phyloP scores from a whole-genome alignment of 768 basidiomycete genomes.

The Amanita muscaria region DNA sequence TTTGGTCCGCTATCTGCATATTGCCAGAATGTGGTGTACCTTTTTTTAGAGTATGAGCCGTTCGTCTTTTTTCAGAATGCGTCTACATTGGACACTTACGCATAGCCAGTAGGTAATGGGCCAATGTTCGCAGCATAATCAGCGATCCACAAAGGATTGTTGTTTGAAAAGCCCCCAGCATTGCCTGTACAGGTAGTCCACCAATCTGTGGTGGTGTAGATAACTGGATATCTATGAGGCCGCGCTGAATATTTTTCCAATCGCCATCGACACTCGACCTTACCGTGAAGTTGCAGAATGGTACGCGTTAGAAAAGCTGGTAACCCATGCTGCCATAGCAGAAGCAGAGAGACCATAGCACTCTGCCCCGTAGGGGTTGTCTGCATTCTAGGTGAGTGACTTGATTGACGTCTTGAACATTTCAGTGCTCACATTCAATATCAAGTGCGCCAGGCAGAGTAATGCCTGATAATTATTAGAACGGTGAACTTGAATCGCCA shows the following conservation, averaged over 20 bases:
- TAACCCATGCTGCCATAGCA: conserved; percentile 56
- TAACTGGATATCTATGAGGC: conserved; percentile 31
- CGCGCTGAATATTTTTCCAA: too few relatives aligned
- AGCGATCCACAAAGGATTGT: conserved; percentile 58
- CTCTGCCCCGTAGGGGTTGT: conserved; percentile 39
- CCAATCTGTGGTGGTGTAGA: conserved; percentile 61
- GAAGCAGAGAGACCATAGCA: conserved; percentile 48
- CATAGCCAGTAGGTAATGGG: conserved; percentile 51
- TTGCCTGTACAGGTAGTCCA: conserved; percentile 62
- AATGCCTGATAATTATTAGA: conserved; percentile 14
- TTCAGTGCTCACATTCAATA: conserved; percentile 54
- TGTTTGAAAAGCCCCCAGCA: conserved; percentile 36
- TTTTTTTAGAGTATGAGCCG: conserved; percentile 13
- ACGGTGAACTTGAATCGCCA: neutral
- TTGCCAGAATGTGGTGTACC: conserved; percentile 52
- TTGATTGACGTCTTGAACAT: neutral
- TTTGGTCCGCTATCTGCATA: conserved; percentile 46
- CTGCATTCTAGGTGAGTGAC: conserved; percentile 20
- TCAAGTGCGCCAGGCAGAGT: conserved; percentile 60
- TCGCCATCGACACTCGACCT: conserved; percentile 1
- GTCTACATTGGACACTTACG: conserved; percentile 19
- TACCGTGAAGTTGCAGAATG: conserved; percentile 38
- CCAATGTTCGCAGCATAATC: conserved; percentile 40
- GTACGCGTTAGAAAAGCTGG: conserved; percentile 55
- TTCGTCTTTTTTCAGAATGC: neutral